A percentile compares a stretch with the other conserved stretches of the same genome.
Conservation (phyloP, 108 stramenopile species). For the Bacterosira constricta region DNA sequence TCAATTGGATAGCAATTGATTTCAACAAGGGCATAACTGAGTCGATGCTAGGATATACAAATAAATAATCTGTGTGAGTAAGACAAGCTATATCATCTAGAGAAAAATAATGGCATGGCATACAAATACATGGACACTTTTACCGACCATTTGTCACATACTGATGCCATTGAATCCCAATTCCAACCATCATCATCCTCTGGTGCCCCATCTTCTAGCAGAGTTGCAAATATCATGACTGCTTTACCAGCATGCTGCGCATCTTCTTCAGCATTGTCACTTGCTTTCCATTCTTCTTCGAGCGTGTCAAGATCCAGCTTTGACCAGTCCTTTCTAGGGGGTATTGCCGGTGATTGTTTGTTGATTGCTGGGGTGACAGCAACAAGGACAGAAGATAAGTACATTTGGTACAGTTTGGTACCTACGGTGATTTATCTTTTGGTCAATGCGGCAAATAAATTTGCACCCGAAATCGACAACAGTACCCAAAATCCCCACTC, state of each 20-base stretch:
- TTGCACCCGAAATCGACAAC: too few relatives aligned
- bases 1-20: neutral
- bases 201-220: neutral
- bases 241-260: neutral
- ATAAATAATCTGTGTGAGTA: neutral
- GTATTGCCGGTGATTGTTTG: neutral
- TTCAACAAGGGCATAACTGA: neutral
- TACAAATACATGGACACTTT: too few relatives aligned
- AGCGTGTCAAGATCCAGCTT: neutral
- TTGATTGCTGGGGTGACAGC: too few relatives aligned
- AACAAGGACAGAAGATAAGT: too few relatives aligned
- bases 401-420: too few relatives aligned
- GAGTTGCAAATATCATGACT: neutral
- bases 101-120: too few relatives aligned
- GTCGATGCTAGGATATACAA: neutral
- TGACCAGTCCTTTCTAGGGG: neutral
- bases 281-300: neutral
- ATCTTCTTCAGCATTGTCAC: neutral
- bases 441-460: too few relatives aligned
- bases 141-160: neutral
- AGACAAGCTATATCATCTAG: neutral
- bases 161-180: neutral
- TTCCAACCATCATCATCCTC: neutral
- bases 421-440: too few relatives aligned
- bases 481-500: too few relatives aligned